Conservation (phyloP, 1,284 basidiomycete genomes). For the Marasmius oreades region DNA sequence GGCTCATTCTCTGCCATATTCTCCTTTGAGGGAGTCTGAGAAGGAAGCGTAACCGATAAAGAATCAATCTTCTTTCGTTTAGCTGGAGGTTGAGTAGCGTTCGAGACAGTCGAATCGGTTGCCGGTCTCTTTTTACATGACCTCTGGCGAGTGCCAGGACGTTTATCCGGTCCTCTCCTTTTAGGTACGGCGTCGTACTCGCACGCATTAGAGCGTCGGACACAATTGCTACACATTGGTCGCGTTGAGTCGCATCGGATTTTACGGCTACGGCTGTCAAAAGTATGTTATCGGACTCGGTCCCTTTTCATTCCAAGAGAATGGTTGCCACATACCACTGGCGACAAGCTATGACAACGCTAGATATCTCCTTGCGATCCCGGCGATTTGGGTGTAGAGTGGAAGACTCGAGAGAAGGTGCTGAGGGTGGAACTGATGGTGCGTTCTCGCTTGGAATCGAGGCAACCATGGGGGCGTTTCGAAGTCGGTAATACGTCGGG, state of each 20-base stretch:
- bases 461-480: constrained; percentile 23
- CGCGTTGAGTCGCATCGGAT: constrained; percentile 80
- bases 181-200: constrained; percentile 76
- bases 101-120: constrained; percentile 41
- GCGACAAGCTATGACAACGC: constrained; percentile 66
- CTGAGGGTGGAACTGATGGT: constrained; percentile 36
- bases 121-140: constrained; percentile 73
- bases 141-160: constrained; percentile 74
- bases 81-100: constrained; percentile 36
- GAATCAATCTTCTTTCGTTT: constrained; percentile 56
- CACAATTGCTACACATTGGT: constrained; percentile 75
- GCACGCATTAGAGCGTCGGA: constrained; percentile 68
- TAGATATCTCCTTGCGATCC: constrained; percentile 55
- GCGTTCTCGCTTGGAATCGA: constrained; percentile 29
- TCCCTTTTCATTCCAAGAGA: constrained; percentile 27
- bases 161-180: constrained; percentile 78
- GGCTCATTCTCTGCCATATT: constrained; percentile 30
- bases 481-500: constrained; percentile 32
- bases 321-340: constrained; percentile 46
- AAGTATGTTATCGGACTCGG: constrained; percentile 25
- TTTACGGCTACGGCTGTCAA: constrained; percentile 68
- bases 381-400: constrained; percentile 27
- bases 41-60: constrained; percentile 27
- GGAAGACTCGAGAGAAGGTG: constrained; percentile 32
- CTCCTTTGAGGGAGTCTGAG: constrained; percentile 28